Base-by-base conservation (phyloP, 2,329 filamentous ascomycete genomes). In the Ophiostoma piceae region DNA sequence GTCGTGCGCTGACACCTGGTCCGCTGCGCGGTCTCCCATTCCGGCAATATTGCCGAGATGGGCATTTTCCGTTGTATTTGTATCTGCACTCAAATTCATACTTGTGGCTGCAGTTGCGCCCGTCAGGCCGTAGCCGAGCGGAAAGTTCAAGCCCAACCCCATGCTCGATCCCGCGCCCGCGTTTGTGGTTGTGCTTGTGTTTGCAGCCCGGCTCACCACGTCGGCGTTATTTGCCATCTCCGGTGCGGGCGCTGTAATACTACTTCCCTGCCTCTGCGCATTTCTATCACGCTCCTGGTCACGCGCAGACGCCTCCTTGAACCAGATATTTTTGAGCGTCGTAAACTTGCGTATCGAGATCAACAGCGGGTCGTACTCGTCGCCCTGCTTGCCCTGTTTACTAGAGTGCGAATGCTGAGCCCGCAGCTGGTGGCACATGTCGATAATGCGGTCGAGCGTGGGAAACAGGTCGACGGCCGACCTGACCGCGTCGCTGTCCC, bases 21-120 rank as follows among this genome's bases (percentile, higher is more conserved):
- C 51, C 14, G 51, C 8, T 57, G n/a, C 51, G 22, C 11, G 5
- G 22, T 57, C 51, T 11, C 51, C 51, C 4, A 26, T 4, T 26
- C 51, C 51, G 51, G 51, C 22, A 57, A 26, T 57, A 57, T 57
- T 57, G 51, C 51, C n/a, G n/a, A 57, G 51, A 14, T 57, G 51
- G n/a, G 51, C 51, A 57, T 26, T 57, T 26, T n/a, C 11, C 8
- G 3, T 57, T 16, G 11, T 5, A 12, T 57, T 26, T 11, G n/a
- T 12, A 19, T 19, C 16, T 47, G 41, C 16, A 47, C 2, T 47
- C 7, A 5, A 16, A 19, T 19, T 47, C 16, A 8, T n/a, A 7
- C 19, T 16, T 16, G 43, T 19, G 43, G 16, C 7, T 47, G 43
- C 6, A 47, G 19, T 16, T 16, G 16, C 19, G 16, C 16, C 7